These are phyloP conservation scores for Phytopythium mirpurense DNA, from an alignment of 352 stramenopile genomes.

Conservation along the genomic window DNA sequence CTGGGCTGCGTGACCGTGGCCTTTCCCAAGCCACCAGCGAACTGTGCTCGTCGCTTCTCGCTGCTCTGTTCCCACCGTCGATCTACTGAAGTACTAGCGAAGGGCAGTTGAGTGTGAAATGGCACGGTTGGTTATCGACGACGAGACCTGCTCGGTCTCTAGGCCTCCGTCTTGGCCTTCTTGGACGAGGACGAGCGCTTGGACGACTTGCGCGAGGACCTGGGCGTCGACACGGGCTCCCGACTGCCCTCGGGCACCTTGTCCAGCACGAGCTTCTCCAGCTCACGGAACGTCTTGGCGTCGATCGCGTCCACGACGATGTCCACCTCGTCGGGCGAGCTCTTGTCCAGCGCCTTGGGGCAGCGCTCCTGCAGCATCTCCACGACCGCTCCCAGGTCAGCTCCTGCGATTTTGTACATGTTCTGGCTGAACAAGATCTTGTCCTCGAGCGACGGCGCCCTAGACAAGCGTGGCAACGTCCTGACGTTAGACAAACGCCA, in stretches of 20 bases:
- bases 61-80: neutral
- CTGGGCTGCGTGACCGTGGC: neutral
- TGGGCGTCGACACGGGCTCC: slow-evolving; percentile 55
- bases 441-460: slow-evolving; percentile 70
- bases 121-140: too few species aligned
- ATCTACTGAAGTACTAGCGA: neutral
- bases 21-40: neutral
- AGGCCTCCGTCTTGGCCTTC: slow-evolving; percentile 57
- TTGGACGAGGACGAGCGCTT: slow-evolving; percentile 50
- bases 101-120: neutral
- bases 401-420: slow-evolving; percentile 81
- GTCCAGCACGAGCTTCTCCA: slow-evolving; percentile 77
- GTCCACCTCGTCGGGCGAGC: slow-evolving; percentile 82
- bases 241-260: slow-evolving; percentile 64
- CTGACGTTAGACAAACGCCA: too few species aligned
- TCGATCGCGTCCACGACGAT: slow-evolving; percentile 88
- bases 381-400: slow-evolving; percentile 73
- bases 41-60: neutral
- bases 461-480: slow-evolving; percentile 9
- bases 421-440: slow-evolving; percentile 87
- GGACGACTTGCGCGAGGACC: slow-evolving; percentile 48
- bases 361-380: slow-evolving; percentile 82
- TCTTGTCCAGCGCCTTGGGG: slow-evolving; percentile 83
- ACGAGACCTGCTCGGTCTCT: neutral
- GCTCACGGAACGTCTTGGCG: slow-evolving; percentile 81